Conservation (phyloP, 495 filamentous ascomycete species). For the Neurospora africana region DNA sequence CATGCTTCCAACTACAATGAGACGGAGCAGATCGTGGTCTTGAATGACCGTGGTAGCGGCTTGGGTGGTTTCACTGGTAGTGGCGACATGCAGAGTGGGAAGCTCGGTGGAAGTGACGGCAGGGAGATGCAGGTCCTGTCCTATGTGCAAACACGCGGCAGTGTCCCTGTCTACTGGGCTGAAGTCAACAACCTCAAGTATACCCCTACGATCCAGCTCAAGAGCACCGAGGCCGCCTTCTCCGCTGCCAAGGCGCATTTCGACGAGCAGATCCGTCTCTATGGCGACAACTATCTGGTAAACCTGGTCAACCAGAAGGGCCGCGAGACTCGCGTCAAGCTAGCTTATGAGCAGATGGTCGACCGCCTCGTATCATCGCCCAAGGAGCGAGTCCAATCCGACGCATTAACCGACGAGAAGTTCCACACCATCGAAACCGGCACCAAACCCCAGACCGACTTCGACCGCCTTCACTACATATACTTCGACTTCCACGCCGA, state of each 20-base stretch:
- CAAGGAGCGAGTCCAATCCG: conserved; percentile 47
- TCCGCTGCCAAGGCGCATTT: conserved; percentile 77
- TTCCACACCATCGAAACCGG: conserved; percentile 63
- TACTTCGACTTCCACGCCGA: conserved; percentile 99
- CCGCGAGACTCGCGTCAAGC: conserved; percentile 74
- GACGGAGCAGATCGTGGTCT: conserved; percentile 80
- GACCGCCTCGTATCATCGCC: conserved; percentile 61
- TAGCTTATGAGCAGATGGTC: conserved; percentile 84
- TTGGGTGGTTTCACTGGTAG: conserved; percentile 74
- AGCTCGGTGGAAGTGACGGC: conserved; percentile 42
- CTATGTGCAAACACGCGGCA: conserved; percentile 92
- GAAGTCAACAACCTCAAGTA: conserved; percentile 87
- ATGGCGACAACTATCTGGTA: conserved; percentile 93
- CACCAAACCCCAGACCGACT: conserved; percentile 41
- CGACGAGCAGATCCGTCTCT: conserved; percentile 77
- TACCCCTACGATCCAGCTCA: conserved; percentile 78
- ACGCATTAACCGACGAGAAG: conserved; percentile 58
- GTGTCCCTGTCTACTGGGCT: conserved; percentile 89
- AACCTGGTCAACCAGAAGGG: conserved; percentile 95
- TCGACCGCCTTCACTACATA: conserved; percentile 82
- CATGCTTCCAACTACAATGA: conserved; percentile 97
- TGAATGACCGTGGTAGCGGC: conserved; percentile 66
- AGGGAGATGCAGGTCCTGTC: conserved; percentile 79
- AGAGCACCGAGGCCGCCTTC: conserved; percentile 70
- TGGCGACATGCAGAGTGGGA: conserved; percentile 61